These are phyloP conservation scores for Uronychia binucleata DNA, from an alignment of 73 alveolate species.

Conservation along the genomic window DNA sequence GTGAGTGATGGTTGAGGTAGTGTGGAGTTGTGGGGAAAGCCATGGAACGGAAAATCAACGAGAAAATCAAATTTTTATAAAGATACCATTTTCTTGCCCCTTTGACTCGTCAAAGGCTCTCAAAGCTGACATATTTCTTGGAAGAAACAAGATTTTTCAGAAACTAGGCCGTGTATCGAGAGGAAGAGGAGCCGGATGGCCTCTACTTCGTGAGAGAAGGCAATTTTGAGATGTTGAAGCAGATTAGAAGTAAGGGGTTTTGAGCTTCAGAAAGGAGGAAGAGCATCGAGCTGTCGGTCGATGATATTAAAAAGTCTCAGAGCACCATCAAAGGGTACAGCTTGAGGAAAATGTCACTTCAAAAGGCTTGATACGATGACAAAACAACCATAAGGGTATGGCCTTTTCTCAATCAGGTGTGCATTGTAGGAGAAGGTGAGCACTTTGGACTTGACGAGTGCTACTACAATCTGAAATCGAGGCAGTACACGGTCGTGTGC, in stretches of 20 bases:
- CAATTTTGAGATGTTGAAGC: conserved; percentile 29
- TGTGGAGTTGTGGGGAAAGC: conserved; percentile 25
- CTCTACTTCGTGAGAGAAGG: conserved; percentile 63
- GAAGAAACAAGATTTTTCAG: conserved; percentile 18
- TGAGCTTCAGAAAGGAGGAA: not conserved
- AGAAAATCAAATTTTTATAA: conserved; percentile 34
- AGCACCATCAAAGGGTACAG: not conserved
- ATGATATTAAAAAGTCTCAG: not conserved
- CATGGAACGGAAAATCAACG: conserved; percentile 20
- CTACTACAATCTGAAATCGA: no score
- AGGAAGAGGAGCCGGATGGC: conserved; percentile 40
- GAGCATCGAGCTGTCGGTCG: not conserved
- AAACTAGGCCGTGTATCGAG: conserved; percentile 33
- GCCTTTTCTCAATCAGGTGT: not conserved
- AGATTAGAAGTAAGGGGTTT: not conserved
- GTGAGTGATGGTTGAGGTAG: no score
- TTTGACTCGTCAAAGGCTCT: conserved; percentile 31
- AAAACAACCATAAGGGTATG: not conserved
- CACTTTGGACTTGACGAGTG: not conserved
- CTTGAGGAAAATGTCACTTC: no score
- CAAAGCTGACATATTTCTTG: conserved; percentile 35
- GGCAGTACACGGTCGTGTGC: not conserved
- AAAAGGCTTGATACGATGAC: no score
- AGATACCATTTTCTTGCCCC: conserved; percentile 30
- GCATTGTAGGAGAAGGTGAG: not conserved